phyloP scores from a whole-genome alignment of 805 yeast genomes.

The Spencermartinsiella europaea region DNA sequence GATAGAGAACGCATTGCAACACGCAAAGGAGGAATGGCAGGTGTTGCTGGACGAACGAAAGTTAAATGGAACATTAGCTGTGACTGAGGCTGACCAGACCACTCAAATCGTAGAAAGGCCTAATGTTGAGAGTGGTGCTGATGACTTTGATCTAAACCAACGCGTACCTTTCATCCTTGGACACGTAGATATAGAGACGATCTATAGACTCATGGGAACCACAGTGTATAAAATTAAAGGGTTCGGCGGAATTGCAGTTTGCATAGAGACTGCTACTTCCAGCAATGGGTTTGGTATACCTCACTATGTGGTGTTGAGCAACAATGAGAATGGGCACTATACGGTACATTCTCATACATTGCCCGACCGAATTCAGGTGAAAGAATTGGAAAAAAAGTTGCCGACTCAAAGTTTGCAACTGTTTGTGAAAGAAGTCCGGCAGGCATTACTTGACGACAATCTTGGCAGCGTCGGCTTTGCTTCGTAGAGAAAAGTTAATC shows the following conservation, averaged over 20 bases:
- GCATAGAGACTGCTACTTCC: slow-evolving; percentile 16
- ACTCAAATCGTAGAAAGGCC: no score
- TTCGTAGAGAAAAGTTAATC: slow-evolving; percentile 14
- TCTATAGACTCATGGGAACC: slow-evolving; percentile 20
- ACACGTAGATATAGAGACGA: slow-evolving; percentile 12
- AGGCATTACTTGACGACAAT: slow-evolving; percentile 67
- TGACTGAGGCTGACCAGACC: no score
- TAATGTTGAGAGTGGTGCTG: no score
- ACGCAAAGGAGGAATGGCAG: slow-evolving; percentile 1
- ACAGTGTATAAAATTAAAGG: slow-evolving; percentile 17
- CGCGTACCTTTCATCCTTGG: no score
- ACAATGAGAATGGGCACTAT: no score
- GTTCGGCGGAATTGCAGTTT: slow-evolving; percentile 18
- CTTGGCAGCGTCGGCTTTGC: slow-evolving; percentile 25
- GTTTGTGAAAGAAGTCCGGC: slow-evolving; percentile 16
- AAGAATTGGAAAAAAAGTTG: slow-evolving; percentile 8
- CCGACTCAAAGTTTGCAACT: slow-evolving; percentile 12
- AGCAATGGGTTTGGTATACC: slow-evolving; percentile 13
- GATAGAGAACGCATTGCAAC: neutral
- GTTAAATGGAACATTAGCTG: neutral
- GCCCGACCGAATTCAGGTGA: slow-evolving; percentile 16
- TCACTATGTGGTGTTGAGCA: slow-evolving; percentile 20
- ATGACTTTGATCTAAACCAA: neutral
- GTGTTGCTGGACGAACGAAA: neutral
- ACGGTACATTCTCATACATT: slow-evolving; percentile 19